Evolutionary conservation across 1,139 yeast species (phyloP).

Genomic region (Yamadazyma siamensis): DNA sequence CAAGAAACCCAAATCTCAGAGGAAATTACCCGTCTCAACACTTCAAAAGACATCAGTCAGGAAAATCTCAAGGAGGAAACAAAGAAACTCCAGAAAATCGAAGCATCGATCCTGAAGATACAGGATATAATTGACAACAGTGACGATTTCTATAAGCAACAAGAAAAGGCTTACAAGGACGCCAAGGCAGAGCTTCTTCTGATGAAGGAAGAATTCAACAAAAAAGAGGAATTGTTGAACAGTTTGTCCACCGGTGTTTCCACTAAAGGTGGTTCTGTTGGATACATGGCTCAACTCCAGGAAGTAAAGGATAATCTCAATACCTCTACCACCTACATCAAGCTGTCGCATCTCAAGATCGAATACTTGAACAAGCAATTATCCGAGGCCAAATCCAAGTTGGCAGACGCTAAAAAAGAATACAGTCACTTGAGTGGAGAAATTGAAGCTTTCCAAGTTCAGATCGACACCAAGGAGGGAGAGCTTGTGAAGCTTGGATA

Average conservation of each 20-base stretch:
- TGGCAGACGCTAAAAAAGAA: conserved; percentile 54
- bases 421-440: conserved; percentile 40
- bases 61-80: conserved; percentile 55
- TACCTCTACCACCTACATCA: conserved; percentile 52
- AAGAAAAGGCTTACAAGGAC: conserved; percentile 36
- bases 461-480: conserved; percentile 37
- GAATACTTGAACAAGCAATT: conserved; percentile 56
- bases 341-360: conserved; percentile 60
- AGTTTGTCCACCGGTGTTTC: conserved; percentile 90
- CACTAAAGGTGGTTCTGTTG: conserved; percentile 64
- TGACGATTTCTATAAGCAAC: conserved; percentile 22
- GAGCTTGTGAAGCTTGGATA: conserved; percentile 57
- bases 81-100: conserved; percentile 14
- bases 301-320: conserved; percentile 59
- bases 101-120: conserved; percentile 17
- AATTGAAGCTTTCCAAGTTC: conserved; percentile 40
- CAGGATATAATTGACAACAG: conserved; percentile 26
- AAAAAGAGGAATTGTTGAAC: conserved; percentile 76
- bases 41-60: conserved; percentile 55
- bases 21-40: conserved; percentile 63
- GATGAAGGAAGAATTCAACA: conserved; percentile 49
- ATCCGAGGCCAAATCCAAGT: conserved; percentile 48
- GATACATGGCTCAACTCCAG: conserved; percentile 72
- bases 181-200: conserved; percentile 42
- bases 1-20: conserved; percentile 59